These are phyloP conservation scores for Hypoxylon sp. DNA, from an alignment of 2,329 filamentous ascomycete species.

Conservation along the genomic window DNA sequence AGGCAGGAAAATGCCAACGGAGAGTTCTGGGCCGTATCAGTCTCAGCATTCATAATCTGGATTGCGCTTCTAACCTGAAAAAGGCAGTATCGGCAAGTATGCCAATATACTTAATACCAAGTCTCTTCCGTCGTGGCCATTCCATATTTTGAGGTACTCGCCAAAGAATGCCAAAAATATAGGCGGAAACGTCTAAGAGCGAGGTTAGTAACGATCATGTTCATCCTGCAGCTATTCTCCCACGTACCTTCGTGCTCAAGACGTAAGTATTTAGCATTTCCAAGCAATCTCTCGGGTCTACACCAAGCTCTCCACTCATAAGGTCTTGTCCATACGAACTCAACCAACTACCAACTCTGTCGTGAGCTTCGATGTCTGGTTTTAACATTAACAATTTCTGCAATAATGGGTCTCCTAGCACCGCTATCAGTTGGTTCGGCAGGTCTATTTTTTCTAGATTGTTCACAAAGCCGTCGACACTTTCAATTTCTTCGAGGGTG, in stretches of 20 bases:
- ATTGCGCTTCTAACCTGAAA: constrained; percentile 61
- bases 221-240: background rate
- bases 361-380: constrained; percentile 64
- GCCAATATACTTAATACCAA: constrained; percentile 70
- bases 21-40: constrained; percentile 61
- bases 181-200: constrained; percentile 59
- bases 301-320: constrained; percentile 63
- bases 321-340: constrained; percentile 67
- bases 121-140: constrained; percentile 67
- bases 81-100: constrained; percentile 66
- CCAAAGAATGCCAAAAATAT: constrained; percentile 63
- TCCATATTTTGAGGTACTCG: constrained; percentile 70
- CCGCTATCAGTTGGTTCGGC: constrained; percentile 84
- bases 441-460: constrained; percentile 83
- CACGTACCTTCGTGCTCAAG: constrained; percentile 65
- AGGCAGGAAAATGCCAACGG: constrained; percentile 60
- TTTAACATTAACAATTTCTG: constrained; percentile 81
- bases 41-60: background rate
- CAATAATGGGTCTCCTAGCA: constrained; percentile 79
- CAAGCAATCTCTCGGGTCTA: constrained; percentile 66
- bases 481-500: constrained; percentile 83
- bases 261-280: constrained; percentile 69
- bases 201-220: constrained; percentile 36
- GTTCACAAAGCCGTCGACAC: constrained; percentile 74
- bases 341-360: constrained; percentile 71